Conservation (phyloP, 2,329 filamentous ascomycete species). For the Aspergillus sp. region DNA sequence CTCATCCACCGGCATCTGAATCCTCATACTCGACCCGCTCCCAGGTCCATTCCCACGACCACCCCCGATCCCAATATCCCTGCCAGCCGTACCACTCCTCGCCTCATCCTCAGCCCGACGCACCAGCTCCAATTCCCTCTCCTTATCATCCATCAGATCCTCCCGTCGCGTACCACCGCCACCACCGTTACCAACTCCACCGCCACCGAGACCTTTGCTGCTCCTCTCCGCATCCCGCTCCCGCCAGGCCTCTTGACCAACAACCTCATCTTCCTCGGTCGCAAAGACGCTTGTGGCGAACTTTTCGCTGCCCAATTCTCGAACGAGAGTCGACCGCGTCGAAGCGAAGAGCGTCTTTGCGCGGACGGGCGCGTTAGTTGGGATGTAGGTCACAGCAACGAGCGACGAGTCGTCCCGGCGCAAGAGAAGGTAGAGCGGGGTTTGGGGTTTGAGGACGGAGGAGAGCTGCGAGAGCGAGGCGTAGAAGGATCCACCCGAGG, state of each 20-base stretch:
- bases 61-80: constrained; percentile 42
- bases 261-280: constrained; percentile 51
- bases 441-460: constrained; percentile 46
- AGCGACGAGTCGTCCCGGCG: constrained; percentile 37
- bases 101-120: constrained; percentile 53
- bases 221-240: constrained; percentile 43
- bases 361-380: constrained; percentile 54
- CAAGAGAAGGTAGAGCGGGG: constrained; percentile 54
- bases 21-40: constrained; percentile 28
- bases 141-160: constrained; percentile 54
- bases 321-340: constrained; percentile 52
- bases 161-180: constrained; percentile 23
- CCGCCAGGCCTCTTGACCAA: constrained; percentile 45
- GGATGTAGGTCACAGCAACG: constrained; percentile 55
- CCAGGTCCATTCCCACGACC: constrained; percentile 9
- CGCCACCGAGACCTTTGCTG: constrained; percentile 15
- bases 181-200: constrained; percentile 15
- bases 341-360: constrained; percentile 59
- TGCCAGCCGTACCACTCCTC: constrained; percentile 43
- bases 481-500: constrained; percentile 38
- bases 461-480: constrained; percentile 43
- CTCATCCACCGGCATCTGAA: constrained; percentile 47
- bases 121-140: constrained; percentile 50
- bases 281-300: constrained; percentile 53
- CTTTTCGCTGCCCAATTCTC: constrained; percentile 54